Conservation (phyloP, 164 flowering plant genomes). For the Brasenia schreberi region DNA sequence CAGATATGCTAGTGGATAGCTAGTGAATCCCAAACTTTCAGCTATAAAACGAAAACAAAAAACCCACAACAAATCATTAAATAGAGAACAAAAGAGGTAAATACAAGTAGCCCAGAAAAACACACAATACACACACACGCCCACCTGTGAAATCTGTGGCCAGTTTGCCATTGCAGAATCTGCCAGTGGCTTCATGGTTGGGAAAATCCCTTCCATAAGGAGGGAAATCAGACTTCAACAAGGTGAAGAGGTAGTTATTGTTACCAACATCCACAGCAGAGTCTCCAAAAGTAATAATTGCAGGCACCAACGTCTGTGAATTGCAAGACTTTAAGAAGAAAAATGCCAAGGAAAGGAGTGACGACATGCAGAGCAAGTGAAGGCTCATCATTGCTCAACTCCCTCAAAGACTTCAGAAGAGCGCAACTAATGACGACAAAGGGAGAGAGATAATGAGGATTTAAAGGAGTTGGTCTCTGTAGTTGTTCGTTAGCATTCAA, state of each 20-base stretch:
- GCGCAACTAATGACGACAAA: neutral
- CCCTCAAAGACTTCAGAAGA: too few species aligned
- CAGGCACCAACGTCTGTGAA: slow-evolving; percentile 53
- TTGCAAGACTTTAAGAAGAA: slow-evolving; percentile 1
- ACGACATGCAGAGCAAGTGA: neutral
- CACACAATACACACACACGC: neutral
- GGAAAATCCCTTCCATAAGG: slow-evolving; percentile 87
- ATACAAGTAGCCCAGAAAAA: too few species aligned
- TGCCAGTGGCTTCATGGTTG: slow-evolving; percentile 61
- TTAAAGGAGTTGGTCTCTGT: neutral
- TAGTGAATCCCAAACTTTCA: slow-evolving; percentile 75
- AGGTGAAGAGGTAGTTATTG: slow-evolving; percentile 64
- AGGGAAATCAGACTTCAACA: slow-evolving; percentile 76
- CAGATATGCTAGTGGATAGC: slow-evolving; percentile 67
- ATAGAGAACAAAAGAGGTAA: too few species aligned
- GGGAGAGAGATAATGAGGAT: neutral
- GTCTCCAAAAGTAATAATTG: slow-evolving; percentile 79
- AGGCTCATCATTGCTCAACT: neutral
- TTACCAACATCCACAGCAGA: slow-evolving; percentile 88
- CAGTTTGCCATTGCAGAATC: slow-evolving; percentile 91
- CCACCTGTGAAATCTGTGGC: slow-evolving; percentile 90
- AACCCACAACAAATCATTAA: neutral
- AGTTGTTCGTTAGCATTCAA: neutral
- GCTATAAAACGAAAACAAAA: slow-evolving; percentile 25
- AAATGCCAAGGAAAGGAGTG: neutral